Percentiles rank a stretch among this genome's conserved stretches.
Evolutionary conservation across 2,329 filamentous ascomycete species (phyloP).

Genomic region (Elsinoe batatas): DNA sequence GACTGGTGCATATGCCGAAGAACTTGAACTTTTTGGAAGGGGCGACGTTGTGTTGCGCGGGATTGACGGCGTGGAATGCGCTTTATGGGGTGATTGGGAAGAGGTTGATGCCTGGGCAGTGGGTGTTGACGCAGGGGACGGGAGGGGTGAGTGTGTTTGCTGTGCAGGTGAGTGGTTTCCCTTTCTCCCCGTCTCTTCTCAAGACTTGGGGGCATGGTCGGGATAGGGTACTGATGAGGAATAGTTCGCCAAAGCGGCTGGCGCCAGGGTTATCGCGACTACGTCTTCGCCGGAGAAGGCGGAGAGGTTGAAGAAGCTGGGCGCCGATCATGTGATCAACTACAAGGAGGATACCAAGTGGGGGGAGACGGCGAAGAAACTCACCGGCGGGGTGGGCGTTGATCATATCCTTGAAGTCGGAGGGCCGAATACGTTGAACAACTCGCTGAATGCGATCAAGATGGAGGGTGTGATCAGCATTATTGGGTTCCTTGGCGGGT

Average conservation of each 20-base stretch:
- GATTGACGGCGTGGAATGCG: slow-evolving; percentile 43
- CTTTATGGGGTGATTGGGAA: slow-evolving; percentile 39
- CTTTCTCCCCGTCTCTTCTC: slow-evolving; percentile 1
- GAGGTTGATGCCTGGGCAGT: slow-evolving; percentile 30
- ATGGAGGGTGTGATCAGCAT: slow-evolving; percentile 47
- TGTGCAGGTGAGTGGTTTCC: slow-evolving; percentile 39
- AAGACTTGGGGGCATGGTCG: neutral
- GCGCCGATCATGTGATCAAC: slow-evolving; percentile 49
- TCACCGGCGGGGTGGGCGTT: slow-evolving; percentile 47
- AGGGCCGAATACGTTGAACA: slow-evolving; percentile 49
- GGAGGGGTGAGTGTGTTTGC: slow-evolving; percentile 60
- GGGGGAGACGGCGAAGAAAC: slow-evolving; percentile 43
- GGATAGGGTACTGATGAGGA: neutral
- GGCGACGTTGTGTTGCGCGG: slow-evolving; percentile 39
- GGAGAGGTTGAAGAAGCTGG: slow-evolving; percentile 41
- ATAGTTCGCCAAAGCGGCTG: slow-evolving; percentile 42
- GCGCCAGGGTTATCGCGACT: slow-evolving; percentile 49
- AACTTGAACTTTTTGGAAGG: slow-evolving; percentile 41
- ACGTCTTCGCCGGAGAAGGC: slow-evolving; percentile 44
- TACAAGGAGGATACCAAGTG: slow-evolving; percentile 44
- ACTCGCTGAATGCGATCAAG: slow-evolving; percentile 34
- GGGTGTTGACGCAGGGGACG: slow-evolving; percentile 59
- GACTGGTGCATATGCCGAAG: slow-evolving; percentile 55
- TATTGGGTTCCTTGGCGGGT: slow-evolving; percentile 49
- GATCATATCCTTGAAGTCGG: slow-evolving; percentile 59